A percentile compares a stretch with the other conserved stretches of the same genome.
phyloP scores from a whole-genome alignment of 345 rosid species.

The Moricandia moricandioides region DNA sequence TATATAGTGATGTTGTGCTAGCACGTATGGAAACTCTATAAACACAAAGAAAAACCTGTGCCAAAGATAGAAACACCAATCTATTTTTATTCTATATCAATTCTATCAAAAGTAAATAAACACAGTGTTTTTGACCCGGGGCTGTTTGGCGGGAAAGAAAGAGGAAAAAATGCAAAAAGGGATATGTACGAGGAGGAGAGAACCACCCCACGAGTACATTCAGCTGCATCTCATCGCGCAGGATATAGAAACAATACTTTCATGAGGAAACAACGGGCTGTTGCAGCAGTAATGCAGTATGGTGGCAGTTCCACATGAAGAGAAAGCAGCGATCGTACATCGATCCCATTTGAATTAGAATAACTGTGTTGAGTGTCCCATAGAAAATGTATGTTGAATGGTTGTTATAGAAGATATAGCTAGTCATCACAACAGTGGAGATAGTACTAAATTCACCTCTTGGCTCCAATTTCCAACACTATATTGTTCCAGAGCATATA shows the following conservation, averaged over 20 bases:
- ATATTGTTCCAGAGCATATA: constrained; percentile 96
- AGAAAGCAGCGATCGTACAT: constrained; percentile 86
- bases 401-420: constrained; percentile 2
- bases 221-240: constrained; percentile 95
- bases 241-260: constrained; percentile 90
- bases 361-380: constrained; percentile 82
- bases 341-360: constrained; percentile 95
- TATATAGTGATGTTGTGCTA: constrained; percentile 74
- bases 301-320: constrained; percentile 86
- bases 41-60: too few relatives aligned
- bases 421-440: too few relatives aligned
- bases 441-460: constrained; percentile 48
- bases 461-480: constrained; percentile 95
- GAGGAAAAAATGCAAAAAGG: too few relatives aligned
- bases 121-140: too few relatives aligned
- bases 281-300: too few relatives aligned
- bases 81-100: too few relatives aligned
- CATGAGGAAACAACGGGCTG: constrained; percentile 95
- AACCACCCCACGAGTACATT: too few relatives aligned
- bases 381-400: background rate
- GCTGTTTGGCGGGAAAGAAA: too few relatives aligned
- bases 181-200: too few relatives aligned
- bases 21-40: constrained; percentile 92
- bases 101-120: too few relatives aligned
- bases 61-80: too few relatives aligned